Evolutionary conservation across 768 basidiomycete species (phyloP).

Genomic region (Cubamyces lactineus): DNA sequence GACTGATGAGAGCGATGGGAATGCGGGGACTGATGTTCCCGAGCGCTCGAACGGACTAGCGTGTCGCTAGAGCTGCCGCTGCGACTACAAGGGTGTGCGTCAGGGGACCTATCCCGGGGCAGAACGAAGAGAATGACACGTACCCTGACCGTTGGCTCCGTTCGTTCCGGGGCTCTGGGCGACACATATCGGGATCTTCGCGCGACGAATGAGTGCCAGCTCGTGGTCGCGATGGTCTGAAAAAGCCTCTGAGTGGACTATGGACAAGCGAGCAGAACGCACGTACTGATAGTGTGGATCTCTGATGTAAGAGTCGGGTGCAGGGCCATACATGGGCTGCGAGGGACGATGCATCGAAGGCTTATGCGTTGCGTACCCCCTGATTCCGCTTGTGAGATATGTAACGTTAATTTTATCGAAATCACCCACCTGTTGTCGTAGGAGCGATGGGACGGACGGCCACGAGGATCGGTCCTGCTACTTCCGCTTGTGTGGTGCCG

Average conservation of each 20-base stretch:
- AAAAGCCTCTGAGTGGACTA: not conserved
- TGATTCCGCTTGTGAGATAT: not conserved
- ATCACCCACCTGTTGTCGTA: conserved; percentile 7
- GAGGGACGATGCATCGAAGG: not conserved
- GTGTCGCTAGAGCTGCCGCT: conserved; percentile 23
- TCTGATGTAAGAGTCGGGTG: conserved; percentile 17
- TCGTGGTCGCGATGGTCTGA: conserved; percentile 19
- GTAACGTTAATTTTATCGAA: too few species aligned
- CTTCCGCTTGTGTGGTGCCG: conserved; percentile 8
- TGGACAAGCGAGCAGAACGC: not conserved
- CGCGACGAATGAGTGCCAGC: conserved; percentile 20
- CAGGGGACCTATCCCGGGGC: not conserved
- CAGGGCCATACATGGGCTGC: not conserved
- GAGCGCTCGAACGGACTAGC: conserved; percentile 15
- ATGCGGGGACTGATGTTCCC: conserved; percentile 4
- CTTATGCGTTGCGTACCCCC: not conserved
- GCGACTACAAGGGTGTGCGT: not conserved
- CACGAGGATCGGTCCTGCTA: conserved; percentile 13
- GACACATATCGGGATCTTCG: not conserved
- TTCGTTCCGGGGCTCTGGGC: conserved; percentile 11
- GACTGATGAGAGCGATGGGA: conserved; percentile 3
- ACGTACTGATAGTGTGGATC: conserved; percentile 23
- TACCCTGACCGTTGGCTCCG: conserved; percentile 16
- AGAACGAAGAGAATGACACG: not conserved
- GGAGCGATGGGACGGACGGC: conserved; percentile 17